Evolutionary conservation across 2,329 filamentous ascomycete species (phyloP).

Genomic region (Dendrostoma leiphaemia): DNA sequence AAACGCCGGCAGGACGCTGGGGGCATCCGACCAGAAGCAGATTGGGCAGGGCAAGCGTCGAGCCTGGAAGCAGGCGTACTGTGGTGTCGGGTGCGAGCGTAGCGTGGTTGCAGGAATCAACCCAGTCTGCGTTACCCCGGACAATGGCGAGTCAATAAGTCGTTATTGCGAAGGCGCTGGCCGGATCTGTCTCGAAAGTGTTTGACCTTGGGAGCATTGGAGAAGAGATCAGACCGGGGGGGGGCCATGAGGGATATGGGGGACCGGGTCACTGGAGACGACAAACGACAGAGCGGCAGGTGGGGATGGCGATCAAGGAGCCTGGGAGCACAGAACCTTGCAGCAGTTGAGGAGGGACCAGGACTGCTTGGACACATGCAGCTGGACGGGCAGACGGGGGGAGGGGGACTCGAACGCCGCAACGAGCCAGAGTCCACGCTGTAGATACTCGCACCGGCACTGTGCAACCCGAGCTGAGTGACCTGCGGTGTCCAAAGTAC

Average conservation of each 20-base stretch:
- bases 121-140: background rate
- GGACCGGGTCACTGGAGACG: constrained; percentile 2
- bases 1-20: no score
- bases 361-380: background rate
- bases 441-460: no score
- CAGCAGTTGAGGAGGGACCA: constrained; percentile 1
- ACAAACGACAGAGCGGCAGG: constrained; percentile 1
- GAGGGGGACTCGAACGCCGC: no score
- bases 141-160: constrained; percentile 10
- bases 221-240: constrained; percentile 7
- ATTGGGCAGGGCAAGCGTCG: no score
- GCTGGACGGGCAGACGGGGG: no score
- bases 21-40: background rate
- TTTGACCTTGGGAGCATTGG: constrained; percentile 25
- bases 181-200: constrained; percentile 26
- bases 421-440: no score
- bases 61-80: no score
- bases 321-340: background rate
- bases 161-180: constrained; percentile 11
- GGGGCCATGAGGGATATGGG: constrained; percentile 9
- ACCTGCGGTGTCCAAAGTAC: no score
- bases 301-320: no score
- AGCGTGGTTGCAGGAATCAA: no score
- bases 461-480: background rate
- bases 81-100: no score